Conservation (phyloP, 1,284 basidiomycete genomes). For the Melampsora larici-populina region DNA sequence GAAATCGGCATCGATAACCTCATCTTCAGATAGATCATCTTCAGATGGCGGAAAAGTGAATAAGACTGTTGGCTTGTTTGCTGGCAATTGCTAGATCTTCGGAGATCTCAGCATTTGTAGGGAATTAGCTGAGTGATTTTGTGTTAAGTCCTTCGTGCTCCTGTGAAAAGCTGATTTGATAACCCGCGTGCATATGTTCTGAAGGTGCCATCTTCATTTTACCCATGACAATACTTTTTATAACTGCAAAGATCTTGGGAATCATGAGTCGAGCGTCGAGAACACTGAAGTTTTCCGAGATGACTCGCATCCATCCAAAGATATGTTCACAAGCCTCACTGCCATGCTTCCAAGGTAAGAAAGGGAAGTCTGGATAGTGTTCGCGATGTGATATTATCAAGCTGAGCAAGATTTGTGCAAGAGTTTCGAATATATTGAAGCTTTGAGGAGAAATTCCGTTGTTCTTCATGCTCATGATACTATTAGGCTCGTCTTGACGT, state of each 20-base stretch:
- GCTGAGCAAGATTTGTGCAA: not conserved
- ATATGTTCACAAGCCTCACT: not conserved
- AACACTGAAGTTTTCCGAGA: too few species aligned
- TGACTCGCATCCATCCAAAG: too few species aligned
- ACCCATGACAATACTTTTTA: constrained; percentile 10
- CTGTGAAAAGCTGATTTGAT: too few species aligned
- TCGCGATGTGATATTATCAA: constrained; percentile 5
- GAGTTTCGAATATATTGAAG: not conserved
- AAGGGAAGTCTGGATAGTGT: not conserved
- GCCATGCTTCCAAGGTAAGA: constrained; percentile 9
- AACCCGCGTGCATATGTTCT: constrained; percentile 8
- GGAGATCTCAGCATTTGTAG: not conserved
- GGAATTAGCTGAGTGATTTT: not conserved
- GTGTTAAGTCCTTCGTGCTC: too few species aligned
- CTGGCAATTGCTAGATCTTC: not conserved
- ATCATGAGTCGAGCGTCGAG: not conserved
- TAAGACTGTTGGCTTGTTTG: too few species aligned
- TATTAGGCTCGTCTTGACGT: not conserved
- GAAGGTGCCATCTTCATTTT: constrained; percentile 1
- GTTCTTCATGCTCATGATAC: not conserved
- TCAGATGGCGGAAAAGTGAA: too few species aligned
- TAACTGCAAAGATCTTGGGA: too few species aligned
- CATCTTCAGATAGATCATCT: too few species aligned
- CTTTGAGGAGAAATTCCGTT: constrained; percentile 15
- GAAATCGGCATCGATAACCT: too few species aligned